These are phyloP conservation scores for Termitomyces sp. DNA, from an alignment of 1,284 basidiomycete species.

Conservation along the genomic window DNA sequence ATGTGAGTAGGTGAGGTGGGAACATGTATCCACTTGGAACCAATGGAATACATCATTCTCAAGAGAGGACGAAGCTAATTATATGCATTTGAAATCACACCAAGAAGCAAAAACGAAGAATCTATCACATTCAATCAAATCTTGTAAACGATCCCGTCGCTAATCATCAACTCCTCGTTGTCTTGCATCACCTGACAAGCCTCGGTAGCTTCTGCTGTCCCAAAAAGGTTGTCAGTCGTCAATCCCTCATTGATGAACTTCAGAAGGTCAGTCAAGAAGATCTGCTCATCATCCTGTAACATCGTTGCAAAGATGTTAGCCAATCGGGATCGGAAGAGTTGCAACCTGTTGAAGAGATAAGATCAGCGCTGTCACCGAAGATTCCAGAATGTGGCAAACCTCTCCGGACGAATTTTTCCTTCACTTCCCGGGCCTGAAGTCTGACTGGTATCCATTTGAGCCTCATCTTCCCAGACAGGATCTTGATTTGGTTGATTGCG, in stretches of 20 bases:
- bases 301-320: conserved; percentile 65
- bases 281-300: conserved; percentile 71
- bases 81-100: not conserved
- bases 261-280: conserved; percentile 69
- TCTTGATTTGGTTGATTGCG: conserved; percentile 36
- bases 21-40: too few species aligned
- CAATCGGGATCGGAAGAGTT: conserved; percentile 74
- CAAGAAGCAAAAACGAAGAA: not conserved
- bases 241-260: conserved; percentile 79
- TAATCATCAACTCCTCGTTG: conserved; percentile 84
- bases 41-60: not conserved
- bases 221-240: conserved; percentile 65
- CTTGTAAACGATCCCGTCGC: conserved; percentile 75
- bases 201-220: conserved; percentile 72
- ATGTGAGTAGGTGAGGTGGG: too few species aligned
- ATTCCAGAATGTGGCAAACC: conserved; percentile 34
- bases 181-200: conserved; percentile 79
- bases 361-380: not conserved
- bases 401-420: conserved; percentile 45
- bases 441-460: conserved; percentile 51
- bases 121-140: conserved; percentile 36
- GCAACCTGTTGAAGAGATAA: conserved; percentile 30
- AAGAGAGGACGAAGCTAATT: not conserved
- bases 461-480: conserved; percentile 54
- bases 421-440: conserved; percentile 29